phyloP scores from a whole-genome alignment of 257 asterid species.

The Nicotiana paniculata region DNA sequence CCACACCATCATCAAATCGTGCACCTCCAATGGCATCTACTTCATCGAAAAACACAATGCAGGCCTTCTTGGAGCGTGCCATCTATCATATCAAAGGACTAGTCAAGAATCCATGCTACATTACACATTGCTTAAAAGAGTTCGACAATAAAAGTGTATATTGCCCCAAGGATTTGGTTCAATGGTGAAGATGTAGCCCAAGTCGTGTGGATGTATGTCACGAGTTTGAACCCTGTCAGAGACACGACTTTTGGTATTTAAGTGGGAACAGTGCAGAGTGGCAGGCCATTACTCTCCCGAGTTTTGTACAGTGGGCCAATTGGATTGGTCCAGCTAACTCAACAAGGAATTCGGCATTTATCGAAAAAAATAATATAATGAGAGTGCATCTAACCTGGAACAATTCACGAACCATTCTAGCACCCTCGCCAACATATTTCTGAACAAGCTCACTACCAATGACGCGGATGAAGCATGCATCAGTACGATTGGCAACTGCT shows the following conservation, averaged over 20 bases:
- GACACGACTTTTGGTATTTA: not conserved
- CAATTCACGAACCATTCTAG: conserved; percentile 98
- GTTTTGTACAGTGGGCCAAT: not conserved
- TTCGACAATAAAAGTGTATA: not conserved
- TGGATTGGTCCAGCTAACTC: not conserved
- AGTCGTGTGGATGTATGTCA: not conserved
- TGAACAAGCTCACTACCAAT: conserved; percentile 99
- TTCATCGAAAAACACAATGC: conserved; percentile 96
- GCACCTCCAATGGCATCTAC: conserved; percentile 99
- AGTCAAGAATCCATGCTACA: not conserved
- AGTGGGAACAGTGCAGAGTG: not conserved
- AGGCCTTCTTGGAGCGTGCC: conserved; percentile 98
- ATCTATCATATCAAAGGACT: conserved; percentile 41
- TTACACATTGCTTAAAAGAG: not conserved
- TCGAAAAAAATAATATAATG: not conserved
- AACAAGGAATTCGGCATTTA: not conserved
- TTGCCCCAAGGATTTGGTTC: not conserved
- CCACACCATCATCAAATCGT: conserved; percentile 91
- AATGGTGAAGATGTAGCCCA: not conserved
- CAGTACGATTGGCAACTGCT: conserved; percentile 97
- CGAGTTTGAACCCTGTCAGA: not conserved
- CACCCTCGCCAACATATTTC: conserved; percentile 98
- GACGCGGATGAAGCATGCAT: conserved; percentile 95
- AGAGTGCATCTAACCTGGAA: conserved; percentile 58
- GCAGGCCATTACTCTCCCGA: not conserved